Percentiles rank a stretch among this genome's conserved stretches.
phyloP scores from a whole-genome alignment of 768 basidiomycete genomes.

The Suillus occidentalis region DNA sequence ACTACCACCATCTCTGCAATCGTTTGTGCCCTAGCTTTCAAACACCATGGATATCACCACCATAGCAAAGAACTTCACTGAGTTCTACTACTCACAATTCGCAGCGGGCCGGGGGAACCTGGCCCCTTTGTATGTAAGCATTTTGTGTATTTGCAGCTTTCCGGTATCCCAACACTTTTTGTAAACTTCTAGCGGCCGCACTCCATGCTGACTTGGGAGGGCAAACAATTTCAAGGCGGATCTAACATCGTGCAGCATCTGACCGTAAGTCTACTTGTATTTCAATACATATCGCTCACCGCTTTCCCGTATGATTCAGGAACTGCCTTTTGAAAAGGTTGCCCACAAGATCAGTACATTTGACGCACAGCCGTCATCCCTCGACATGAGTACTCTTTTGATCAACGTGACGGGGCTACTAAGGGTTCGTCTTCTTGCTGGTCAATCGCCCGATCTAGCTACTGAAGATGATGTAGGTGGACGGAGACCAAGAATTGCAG shows the following conservation, averaged over 20 bases:
- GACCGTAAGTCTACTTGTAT: slow-evolving; percentile 41
- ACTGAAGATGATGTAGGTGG: slow-evolving; percentile 55
- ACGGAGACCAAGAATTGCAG: slow-evolving; percentile 71
- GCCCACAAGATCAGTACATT: slow-evolving; percentile 77
- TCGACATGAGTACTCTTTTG: slow-evolving; percentile 54
- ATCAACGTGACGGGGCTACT: slow-evolving; percentile 91
- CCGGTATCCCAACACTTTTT: slow-evolving; percentile 31
- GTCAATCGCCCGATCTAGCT: slow-evolving; percentile 5
- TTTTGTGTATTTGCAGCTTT: slow-evolving; percentile 3
- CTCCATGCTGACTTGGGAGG: slow-evolving; percentile 91
- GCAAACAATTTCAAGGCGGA: slow-evolving; percentile 53
- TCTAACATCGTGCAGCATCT: slow-evolving; percentile 69
- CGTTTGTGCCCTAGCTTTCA: slow-evolving; percentile 18
- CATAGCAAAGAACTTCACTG: slow-evolving; percentile 77
- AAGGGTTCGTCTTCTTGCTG: slow-evolving; percentile 45
- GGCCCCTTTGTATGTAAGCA: slow-evolving; percentile 73
- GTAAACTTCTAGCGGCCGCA: slow-evolving; percentile 53
- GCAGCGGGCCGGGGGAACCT: slow-evolving; percentile 61
- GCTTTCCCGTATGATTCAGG: slow-evolving; percentile 37
- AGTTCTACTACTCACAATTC: slow-evolving; percentile 84
- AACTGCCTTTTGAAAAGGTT: slow-evolving; percentile 80
- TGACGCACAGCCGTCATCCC: slow-evolving; percentile 85
- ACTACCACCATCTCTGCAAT: slow-evolving; percentile 10
- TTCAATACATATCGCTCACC: neutral
- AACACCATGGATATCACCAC: slow-evolving; percentile 71